Evolutionary conservation across 106 monocot genomes (phyloP), one percentile per base, ranked within the genome.

Genomic region (Iris macrosiphon): DNA sequence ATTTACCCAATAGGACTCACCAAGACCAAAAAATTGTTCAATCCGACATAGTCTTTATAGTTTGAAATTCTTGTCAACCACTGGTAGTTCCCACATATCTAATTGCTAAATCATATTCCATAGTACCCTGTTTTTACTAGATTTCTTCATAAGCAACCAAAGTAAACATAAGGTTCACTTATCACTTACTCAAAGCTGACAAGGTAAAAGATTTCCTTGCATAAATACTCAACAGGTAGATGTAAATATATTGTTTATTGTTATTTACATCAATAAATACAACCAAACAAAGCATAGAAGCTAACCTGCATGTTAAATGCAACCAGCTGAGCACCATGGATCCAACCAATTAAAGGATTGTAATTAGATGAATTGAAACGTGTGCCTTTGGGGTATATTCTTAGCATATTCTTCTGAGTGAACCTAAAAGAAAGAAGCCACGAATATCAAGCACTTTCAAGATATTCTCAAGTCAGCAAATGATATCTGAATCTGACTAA

Each of bases 271-370:
- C 29, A 30, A 50, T n/a, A 26, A n/a, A 50, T 49, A 28, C 1
- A 27, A 35, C 34, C 34, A 35, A 35, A 10, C 4, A 35, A 46
- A 46, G 20, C 1, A 17, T 4, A 17, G 34, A 42, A 62, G 22
- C 51, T 40, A 45, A 90, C 90, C 90, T 91, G 85, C 91, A 85
- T 91, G 69, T 91, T 91, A 41, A 91, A 91, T 54, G 91, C 91
- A 64, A 91, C 81, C 91, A 91, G 78, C 65, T 91, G 85, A 55
- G 85, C 91, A 55, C 91, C 85, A 75, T 91, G 91, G 59, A 82
- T 47, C 91, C 91, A 91, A 23, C 85, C 91, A 51, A 76, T 55
- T 20, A 85, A 67, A 24, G 91, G 85, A 51, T 91, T 91, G 58
- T 76, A 91, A 45, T 91, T 91, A 4, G 91, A 82, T 15, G 91